phyloP scores from a whole-genome alignment of 2,329 filamentous ascomycete species.

The Colletotrichum euphorbiae region DNA sequence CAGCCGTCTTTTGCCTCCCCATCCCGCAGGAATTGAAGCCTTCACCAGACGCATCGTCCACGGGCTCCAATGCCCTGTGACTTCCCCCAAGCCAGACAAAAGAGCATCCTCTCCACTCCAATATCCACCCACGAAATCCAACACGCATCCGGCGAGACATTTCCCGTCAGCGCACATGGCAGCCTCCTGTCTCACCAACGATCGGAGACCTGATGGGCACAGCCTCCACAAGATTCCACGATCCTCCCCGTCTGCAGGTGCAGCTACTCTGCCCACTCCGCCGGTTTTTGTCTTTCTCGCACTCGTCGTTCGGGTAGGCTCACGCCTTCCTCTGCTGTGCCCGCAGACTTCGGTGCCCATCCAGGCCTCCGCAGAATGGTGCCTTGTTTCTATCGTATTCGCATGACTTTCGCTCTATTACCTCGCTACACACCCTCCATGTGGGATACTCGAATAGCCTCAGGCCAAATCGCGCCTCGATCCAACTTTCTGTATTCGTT shows the following conservation, averaged over 20 bases:
- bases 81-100: constrained; percentile 16
- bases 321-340: constrained; percentile 2
- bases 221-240: constrained; percentile 35
- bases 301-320: background rate
- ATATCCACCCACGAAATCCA: constrained; percentile 1
- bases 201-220: constrained; percentile 25
- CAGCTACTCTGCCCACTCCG: background rate
- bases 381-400: background rate
- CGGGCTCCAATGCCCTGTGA: constrained; percentile 7
- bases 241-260: constrained; percentile 21
- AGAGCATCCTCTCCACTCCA: constrained; percentile 6
- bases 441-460: constrained; percentile 19
- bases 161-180: constrained; percentile 34
- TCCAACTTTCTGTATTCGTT: background rate
- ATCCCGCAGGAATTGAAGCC: background rate
- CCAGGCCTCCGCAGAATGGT: background rate
- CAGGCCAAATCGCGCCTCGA: constrained; percentile 15
- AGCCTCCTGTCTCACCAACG: constrained; percentile 32
- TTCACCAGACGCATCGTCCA: constrained; percentile 13
- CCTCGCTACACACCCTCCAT: constrained; percentile 32
- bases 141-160: constrained; percentile 35
- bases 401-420: background rate
- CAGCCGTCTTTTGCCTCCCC: constrained; percentile 5
- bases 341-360: constrained; percentile 29
- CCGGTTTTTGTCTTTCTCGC: background rate